Conservation (phyloP, 805 yeast genomes). For the Suhomyces pyralidae region DNA sequence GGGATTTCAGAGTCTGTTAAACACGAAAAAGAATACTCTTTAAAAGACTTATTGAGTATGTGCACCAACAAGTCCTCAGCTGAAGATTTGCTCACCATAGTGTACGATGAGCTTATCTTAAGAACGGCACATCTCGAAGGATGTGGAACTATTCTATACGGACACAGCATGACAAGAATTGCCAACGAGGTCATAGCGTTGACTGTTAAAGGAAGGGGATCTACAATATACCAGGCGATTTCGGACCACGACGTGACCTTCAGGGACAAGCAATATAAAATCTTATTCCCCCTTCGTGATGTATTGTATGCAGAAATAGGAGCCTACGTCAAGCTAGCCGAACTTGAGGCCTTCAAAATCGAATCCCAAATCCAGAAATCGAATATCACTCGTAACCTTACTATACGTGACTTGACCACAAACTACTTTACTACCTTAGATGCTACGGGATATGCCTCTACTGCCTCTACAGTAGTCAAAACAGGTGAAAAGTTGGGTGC, state of each 20-base stretch:
- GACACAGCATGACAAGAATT: slow-evolving; percentile 77
- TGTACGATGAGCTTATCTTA: slow-evolving; percentile 47
- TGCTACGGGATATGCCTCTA: slow-evolving; percentile 72
- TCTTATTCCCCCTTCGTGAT: slow-evolving; percentile 73
- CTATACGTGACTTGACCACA: slow-evolving; percentile 74
- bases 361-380: slow-evolving; percentile 20
- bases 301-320: slow-evolving; percentile 65
- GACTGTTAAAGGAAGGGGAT: slow-evolving; percentile 85
- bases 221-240: slow-evolving; percentile 52
- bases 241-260: slow-evolving; percentile 40
- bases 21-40: slow-evolving; percentile 8
- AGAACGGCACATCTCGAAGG: slow-evolving; percentile 42
- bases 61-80: slow-evolving; percentile 56
- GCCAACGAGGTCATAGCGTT: slow-evolving; percentile 78
- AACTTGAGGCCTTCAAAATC: slow-evolving; percentile 32
- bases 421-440: slow-evolving; percentile 73
- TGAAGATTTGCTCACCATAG: slow-evolving; percentile 56
- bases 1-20: slow-evolving; percentile 11
- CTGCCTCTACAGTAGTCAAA: slow-evolving; percentile 87
- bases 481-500: slow-evolving; percentile 75
- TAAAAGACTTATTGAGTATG: slow-evolving; percentile 35
- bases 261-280: slow-evolving; percentile 33
- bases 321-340: slow-evolving; percentile 47
- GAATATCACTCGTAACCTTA: slow-evolving; percentile 63
- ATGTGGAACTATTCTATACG: slow-evolving; percentile 62